Base-by-base conservation (phyloP, 805 yeast genomes). In the Saccharomycopsis olivae region DNA sequence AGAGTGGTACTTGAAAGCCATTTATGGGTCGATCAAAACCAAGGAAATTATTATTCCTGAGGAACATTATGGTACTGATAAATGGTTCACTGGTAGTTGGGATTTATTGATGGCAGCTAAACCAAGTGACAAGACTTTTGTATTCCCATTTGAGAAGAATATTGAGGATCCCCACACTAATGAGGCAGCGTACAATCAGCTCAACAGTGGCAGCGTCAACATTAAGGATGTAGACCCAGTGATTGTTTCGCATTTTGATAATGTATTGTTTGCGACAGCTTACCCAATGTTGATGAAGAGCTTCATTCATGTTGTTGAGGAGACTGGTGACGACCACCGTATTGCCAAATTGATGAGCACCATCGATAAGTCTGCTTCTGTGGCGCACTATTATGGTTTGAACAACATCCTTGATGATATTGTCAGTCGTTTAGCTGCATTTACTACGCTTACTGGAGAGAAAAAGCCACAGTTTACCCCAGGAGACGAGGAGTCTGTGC, bases 21-120 rank as follows among this genome's bases (percentile, higher is more conserved):
- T 89, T 19, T 92, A 83, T 58, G 62, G 71, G 19, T 81, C 94
- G 1, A 88, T 92, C 40, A 70, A 75, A 46, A 84, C 79, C 41
- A 73, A 81, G 38, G 99, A 92, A 58, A 92, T 92, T 47, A 85
- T 92, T 36, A 84, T 94, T 88, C 97, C 98, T 0, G 97, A 92
- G 53, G 98, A 92, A 53, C 96, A 89, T 51, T 94, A 86, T 55
- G 92, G 89, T 13, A 84, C 87, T 9, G 83, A 86, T 16, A 86
- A 82, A 54, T 81, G 95, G 78, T 89, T 88, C 58, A 96, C 88
- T 54, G 89, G 83, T 53, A 65, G 74, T 14, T 83, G 94, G 94
- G 78, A 78, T 49, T 76, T 79, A 43, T 56, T 82, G 45, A 71
- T 83, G 32, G 29, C 24, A 20, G 33, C 32, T n/a, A 66, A 72